A percentile compares a stretch with the other conserved stretches of the same genome.
These are phyloP conservation scores for Telopea speciosissima DNA, from an alignment of 177 flowering plant species.

Conservation along the genomic window DNA sequence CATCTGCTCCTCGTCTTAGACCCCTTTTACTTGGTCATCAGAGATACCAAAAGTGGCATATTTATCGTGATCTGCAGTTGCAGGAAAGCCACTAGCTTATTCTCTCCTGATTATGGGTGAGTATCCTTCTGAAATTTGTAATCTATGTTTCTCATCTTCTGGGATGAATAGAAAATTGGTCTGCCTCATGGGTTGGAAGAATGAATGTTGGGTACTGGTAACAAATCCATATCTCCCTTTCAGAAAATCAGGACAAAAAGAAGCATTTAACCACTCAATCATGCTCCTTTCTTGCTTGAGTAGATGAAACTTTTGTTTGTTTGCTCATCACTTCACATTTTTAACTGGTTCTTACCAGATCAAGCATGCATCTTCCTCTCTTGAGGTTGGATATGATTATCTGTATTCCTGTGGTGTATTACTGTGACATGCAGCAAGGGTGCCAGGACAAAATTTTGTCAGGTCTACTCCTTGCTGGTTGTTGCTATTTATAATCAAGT, in stretches of 20 bases:
- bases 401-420: too few relatives aligned
- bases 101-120: not conserved
- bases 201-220: not conserved
- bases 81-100: conserved; percentile 1
- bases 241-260: not conserved
- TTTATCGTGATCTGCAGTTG: conserved; percentile 45
- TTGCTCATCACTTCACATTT: not conserved
- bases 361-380: too few relatives aligned
- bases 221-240: too few relatives aligned
- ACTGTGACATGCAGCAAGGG: too few relatives aligned
- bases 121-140: not conserved
- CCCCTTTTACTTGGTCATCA: conserved; percentile 56
- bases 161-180: not conserved
- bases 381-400: too few relatives aligned
- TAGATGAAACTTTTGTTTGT: not conserved
- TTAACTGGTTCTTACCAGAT: not conserved
- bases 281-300: not conserved
- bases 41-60: conserved; percentile 86
- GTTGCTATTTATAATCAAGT: too few relatives aligned
- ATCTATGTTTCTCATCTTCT: not conserved
- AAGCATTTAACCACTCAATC: not conserved
- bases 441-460: too few relatives aligned
- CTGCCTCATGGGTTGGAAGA: not conserved
- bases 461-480: too few relatives aligned
- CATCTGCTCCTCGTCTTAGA: conserved; percentile 60